Evolutionary conservation across 345 rosid species (phyloP).

Genomic region (Acer yangbiense): DNA sequence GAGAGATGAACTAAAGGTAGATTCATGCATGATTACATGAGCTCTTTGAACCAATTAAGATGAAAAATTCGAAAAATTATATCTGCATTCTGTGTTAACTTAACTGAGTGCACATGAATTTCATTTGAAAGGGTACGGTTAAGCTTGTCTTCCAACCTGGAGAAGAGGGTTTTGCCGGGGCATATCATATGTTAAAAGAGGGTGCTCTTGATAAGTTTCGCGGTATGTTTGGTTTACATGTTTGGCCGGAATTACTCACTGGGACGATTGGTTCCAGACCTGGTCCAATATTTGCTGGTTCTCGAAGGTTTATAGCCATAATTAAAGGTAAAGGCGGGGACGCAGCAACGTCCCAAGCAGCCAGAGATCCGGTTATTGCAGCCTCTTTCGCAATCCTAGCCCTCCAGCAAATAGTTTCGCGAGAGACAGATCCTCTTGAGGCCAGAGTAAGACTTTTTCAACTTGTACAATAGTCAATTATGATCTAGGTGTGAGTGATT

Average conservation of each 20-base stretch:
- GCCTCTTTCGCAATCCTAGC: slow-evolving; percentile 48
- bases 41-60: not conserved
- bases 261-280: slow-evolving; percentile 52
- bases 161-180: slow-evolving; percentile 55
- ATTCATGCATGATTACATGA: not conserved
- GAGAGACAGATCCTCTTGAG: slow-evolving; percentile 61
- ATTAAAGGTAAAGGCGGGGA: slow-evolving; percentile 53
- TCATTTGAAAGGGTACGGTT: slow-evolving; percentile 40
- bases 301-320: slow-evolving; percentile 39
- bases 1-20: slow-evolving; percentile 39
- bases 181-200: slow-evolving; percentile 52
- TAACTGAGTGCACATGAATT: not conserved
- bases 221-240: slow-evolving; percentile 54
- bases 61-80: not conserved
- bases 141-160: slow-evolving; percentile 67
- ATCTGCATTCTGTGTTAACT: not conserved
- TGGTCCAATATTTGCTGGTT: slow-evolving; percentile 53
- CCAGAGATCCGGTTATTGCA: slow-evolving; percentile 47
- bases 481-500: not conserved
- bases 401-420: slow-evolving; percentile 57
- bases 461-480: not conserved
- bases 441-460: slow-evolving; percentile 31
- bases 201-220: slow-evolving; percentile 51
- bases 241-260: slow-evolving; percentile 35
- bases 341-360: slow-evolving; percentile 44